These are phyloP conservation scores for Acanthochlamys bracteata DNA, from an alignment of 106 monocot genomes.

Conservation along the genomic window DNA sequence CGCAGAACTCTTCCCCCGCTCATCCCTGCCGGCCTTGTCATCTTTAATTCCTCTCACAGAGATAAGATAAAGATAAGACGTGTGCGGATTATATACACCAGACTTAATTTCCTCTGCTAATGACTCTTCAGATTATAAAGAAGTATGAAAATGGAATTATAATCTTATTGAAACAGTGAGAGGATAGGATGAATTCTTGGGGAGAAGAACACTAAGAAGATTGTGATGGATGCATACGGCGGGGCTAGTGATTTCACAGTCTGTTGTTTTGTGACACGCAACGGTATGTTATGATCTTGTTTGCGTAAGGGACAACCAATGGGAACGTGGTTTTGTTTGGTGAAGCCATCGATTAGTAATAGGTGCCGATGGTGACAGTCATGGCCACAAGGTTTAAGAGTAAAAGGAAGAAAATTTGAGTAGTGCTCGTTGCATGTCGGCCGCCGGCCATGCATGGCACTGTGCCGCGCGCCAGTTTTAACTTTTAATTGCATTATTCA, in stretches of 20 bases:
- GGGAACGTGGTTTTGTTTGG: no score
- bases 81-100: neutral
- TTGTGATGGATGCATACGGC: neutral
- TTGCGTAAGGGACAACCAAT: neutral
- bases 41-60: constrained; percentile 1
- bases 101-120: no score
- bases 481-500: no score
- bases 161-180: neutral
- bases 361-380: no score
- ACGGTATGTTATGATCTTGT: neutral
- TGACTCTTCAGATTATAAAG: no score
- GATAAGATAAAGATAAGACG: neutral
- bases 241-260: neutral
- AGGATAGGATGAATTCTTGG: neutral
- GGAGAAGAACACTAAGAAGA: neutral
- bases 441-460: no score
- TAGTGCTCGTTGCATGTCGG: no score
- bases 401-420: no score
- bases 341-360: no score
- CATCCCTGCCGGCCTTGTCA: constrained; percentile 34
- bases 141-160: neutral
- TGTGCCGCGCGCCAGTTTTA: no score
- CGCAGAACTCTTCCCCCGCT: constrained; percentile 29
- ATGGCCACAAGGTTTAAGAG: no score
- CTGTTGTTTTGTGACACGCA: neutral